Percentiles rank a stretch among this genome's conserved stretches.
phyloP scores from a whole-genome alignment of 2,329 filamentous ascomycete genomes.

The Alternaria hordeiaustralica region DNA sequence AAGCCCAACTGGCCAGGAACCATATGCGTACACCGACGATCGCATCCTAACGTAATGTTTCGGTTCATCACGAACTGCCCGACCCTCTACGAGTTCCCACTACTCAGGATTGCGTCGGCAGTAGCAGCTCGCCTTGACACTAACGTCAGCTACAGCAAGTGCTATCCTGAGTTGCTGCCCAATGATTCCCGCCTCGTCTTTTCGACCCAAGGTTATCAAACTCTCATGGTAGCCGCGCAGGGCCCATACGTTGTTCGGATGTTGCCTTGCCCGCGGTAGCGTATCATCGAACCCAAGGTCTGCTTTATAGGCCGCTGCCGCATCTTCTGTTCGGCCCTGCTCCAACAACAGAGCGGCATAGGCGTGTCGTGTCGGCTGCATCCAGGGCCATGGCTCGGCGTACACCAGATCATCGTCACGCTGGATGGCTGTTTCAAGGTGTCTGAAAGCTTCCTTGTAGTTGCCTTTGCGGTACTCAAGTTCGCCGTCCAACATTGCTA shows the following conservation, averaged over 20 bases:
- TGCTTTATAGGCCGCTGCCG: conserved; percentile 46
- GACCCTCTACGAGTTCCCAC: conserved; percentile 4
- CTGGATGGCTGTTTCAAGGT: conserved; percentile 63
- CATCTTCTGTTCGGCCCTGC: conserved; percentile 58
- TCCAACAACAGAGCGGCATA: conserved; percentile 74
- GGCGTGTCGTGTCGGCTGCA: conserved; percentile 75
- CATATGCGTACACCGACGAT: neutral
- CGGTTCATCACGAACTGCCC: neutral
- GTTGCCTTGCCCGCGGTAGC: conserved; percentile 68
- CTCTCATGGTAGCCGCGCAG: conserved; percentile 77
- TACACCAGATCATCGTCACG: conserved; percentile 71
- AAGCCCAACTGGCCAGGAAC: neutral
- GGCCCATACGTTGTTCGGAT: conserved; percentile 78
- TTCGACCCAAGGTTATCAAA: conserved; percentile 61
- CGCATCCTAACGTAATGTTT: neutral
- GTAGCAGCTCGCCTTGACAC: conserved; percentile 65
- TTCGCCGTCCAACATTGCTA: conserved; percentile 74
- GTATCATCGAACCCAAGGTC: conserved; percentile 55
- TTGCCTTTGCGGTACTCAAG: conserved; percentile 71
- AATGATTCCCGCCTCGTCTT: conserved; percentile 57
- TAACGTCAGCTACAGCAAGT: conserved; percentile 65
- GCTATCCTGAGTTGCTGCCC: conserved; percentile 60
- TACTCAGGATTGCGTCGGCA: conserved; percentile 45
- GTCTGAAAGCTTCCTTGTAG: conserved; percentile 64
- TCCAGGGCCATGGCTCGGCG: conserved; percentile 81